Base-by-base conservation (phyloP, 2,329 filamentous ascomycete species). In the Cercospora citrullina region DNA sequence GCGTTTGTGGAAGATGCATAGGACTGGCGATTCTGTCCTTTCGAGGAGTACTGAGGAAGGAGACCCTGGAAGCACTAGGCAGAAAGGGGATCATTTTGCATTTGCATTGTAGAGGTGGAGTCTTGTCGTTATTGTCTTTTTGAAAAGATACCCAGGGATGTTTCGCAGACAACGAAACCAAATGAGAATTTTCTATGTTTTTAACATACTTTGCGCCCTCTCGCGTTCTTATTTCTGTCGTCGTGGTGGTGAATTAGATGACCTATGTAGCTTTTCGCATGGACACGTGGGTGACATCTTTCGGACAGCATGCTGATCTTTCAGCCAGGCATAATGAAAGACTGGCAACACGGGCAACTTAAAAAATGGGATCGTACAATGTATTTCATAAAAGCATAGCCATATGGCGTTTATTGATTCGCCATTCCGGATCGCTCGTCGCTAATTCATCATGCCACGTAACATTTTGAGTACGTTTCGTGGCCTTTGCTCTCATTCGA, bases 401-500 rank as follows among this genome's bases (percentile, higher is more conserved):
- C 59, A 42, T 42, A 28, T n/a, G 36, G 59, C 36, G 36, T 60
- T 21, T 61, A 39, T 61, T 36, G 59, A 45, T 45, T 51, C 39
- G 31, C 33, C 58, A 58, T 58, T 21, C 31, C 48, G 31, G 36
- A 36, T 55, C 51, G 62, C 51, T 39, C 33, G n/a, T 39, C 62
- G 62, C 62, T 64, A 64, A 64, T 57, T 58, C 62, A 55, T 63
- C 42, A 55, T 57, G 48, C 48, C 48, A 63, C 26, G 60, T 62
- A 30, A 21, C 60, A 51, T 14, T 18, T 12, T 26, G 10, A 12
- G n/a, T 33, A 26, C 21, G 33, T 45, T 36, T 31, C 10, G 14
- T 28, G 16, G 39, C 42, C 2, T 39, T 18, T 63, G 60, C 60
- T 33, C 60, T 2, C 23, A 23, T 23, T 63, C 39, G 28, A 23